Base-by-base conservation (phyloP, 78 protist genomes). In the Creolimax fragrantissima region DNA sequence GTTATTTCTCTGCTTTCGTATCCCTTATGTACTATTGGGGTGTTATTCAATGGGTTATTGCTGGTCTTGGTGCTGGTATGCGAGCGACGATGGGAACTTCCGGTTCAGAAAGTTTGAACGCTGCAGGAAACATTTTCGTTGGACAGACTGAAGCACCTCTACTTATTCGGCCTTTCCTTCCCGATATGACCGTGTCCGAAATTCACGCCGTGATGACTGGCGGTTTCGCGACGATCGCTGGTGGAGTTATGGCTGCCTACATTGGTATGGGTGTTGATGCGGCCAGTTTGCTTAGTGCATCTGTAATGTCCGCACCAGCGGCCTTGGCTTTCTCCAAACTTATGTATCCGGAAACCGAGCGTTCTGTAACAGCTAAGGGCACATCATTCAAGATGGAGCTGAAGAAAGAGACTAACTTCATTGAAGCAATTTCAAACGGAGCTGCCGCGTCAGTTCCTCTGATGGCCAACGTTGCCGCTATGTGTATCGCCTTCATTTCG, bases 181-280 rank as follows among this genome's bases (percentile, higher is more conserved):
- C 67, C 81, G 44, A n/a, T 35, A 39, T 89, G 89, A 88, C 92
- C 35, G 4, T 3, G 44, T 93, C 92, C 45, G 91, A 93, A 86
- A 88, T 93, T 74, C 93, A 90, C 42, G 90, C 91, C 32, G 85
- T 83, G 5, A 83, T 83, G 85, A 85, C 93, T 67, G 85, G 93
- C 35, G 95, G 95, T 42, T 93, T 93, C 42, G 85, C 93, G 43
- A 90, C 95, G 43, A 43, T 93, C 2, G 95, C 95, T 7, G 95
- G 95, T 81, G 84, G 92, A 1, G 93, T 90, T 36, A 3, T 93
- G 90, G 95, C 88, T 2, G 92, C 95, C 3, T 93, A 90, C 43
- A 93, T 93, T 91, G 11, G 86, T 39, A 32, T 93, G 43, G 95
- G 95, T 42, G 84, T 90, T 4, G n/a, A 81, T 37, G 90, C 92